phyloP scores from a whole-genome alignment of 352 stramenopile genomes.

The Albugo candida region DNA sequence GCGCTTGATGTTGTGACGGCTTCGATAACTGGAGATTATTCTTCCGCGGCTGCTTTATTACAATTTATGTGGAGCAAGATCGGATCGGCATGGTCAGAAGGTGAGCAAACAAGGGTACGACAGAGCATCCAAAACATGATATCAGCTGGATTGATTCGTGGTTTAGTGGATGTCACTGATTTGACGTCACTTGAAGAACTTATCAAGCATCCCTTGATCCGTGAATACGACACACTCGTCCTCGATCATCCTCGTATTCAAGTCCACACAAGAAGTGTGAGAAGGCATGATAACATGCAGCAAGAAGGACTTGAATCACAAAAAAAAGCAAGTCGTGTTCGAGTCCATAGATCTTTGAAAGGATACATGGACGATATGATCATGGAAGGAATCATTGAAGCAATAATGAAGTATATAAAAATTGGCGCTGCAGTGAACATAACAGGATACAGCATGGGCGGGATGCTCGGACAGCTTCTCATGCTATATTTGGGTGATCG shows the following conservation, averaged over 20 bases:
- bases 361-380: slow-evolving; percentile 77
- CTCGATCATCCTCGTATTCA: slow-evolving; percentile 30
- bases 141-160: slow-evolving; percentile 48
- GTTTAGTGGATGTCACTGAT: slow-evolving; percentile 33
- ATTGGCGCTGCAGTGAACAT: slow-evolving; percentile 53
- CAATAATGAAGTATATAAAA: slow-evolving; percentile 54
- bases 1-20: slow-evolving; percentile 60
- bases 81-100: slow-evolving; percentile 57
- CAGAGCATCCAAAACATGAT: slow-evolving; percentile 81
- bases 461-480: slow-evolving; percentile 59
- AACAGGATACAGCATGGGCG: slow-evolving; percentile 74
- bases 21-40: slow-evolving; percentile 65
- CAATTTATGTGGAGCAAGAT: slow-evolving; percentile 76
- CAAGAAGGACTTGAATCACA: slow-evolving; percentile 13
- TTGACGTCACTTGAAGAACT: slow-evolving; percentile 63
- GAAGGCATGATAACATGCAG: slow-evolving; percentile 21
- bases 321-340: slow-evolving; percentile 38
- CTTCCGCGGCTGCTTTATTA: slow-evolving; percentile 40
- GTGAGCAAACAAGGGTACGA: slow-evolving; percentile 64
- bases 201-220: slow-evolving; percentile 30
- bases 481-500: slow-evolving; percentile 61
- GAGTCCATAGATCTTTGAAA: slow-evolving; percentile 61
- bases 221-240: slow-evolving; percentile 50
- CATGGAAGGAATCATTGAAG: slow-evolving; percentile 45
- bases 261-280: slow-evolving; percentile 29